phyloP scores from a whole-genome alignment of 1,284 basidiomycete genomes.

The Ceraceosorus bombacis region DNA sequence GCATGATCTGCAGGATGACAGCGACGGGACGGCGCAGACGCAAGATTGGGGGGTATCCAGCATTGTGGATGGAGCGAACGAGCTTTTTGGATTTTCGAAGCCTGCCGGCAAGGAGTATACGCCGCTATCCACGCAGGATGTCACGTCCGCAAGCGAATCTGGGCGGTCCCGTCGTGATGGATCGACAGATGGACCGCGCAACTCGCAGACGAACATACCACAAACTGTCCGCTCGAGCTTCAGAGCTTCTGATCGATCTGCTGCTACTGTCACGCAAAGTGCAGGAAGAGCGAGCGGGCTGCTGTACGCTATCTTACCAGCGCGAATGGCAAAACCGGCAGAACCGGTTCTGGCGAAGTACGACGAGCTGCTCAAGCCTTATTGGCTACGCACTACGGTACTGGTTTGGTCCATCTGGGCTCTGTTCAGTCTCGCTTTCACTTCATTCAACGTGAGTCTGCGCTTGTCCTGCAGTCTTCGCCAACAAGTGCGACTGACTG shows the following conservation, averaged over 20 bases:
- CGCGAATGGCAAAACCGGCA: constrained; percentile 1
- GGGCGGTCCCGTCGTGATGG: neutral
- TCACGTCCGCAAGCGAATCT: neutral
- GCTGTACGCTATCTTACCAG: neutral
- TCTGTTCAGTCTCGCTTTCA: constrained; percentile 59
- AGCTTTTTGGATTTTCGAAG: no score
- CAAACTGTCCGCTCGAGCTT: no score
- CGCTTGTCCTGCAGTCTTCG: neutral
- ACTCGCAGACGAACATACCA: neutral
- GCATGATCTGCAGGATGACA: constrained; percentile 6
- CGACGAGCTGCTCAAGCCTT: constrained; percentile 65
- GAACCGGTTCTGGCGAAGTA: constrained; percentile 57
- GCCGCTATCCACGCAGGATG: neutral
- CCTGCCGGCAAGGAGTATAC: neutral
- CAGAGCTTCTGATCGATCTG: no score
- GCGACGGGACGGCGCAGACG: neutral
- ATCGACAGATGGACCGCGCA: neutral
- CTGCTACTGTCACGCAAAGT: neutral
- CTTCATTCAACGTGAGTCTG: constrained; percentile 78
- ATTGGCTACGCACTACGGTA: constrained; percentile 74
- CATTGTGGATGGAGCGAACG: no score
- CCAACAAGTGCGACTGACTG: neutral
- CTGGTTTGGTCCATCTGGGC: constrained; percentile 51
- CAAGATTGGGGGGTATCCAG: no score
- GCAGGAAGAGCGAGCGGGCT: no score